Conservation (phyloP, 1,139 yeast species). For the Geotrichum histeridarum region DNA sequence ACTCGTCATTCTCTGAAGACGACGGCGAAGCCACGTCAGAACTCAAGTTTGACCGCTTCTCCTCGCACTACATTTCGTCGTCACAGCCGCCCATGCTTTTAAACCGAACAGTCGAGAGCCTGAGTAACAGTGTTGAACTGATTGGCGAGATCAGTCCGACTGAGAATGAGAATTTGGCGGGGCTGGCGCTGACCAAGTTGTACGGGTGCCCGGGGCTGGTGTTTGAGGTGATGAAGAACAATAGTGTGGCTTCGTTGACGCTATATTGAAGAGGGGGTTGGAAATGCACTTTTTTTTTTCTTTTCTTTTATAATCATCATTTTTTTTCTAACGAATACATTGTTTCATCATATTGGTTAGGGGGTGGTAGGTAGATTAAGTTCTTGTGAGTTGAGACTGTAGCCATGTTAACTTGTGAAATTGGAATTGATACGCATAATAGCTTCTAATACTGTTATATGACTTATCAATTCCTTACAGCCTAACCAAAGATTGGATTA, state of each 20-base stretch:
- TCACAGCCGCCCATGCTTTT: slow-evolving; percentile 28
- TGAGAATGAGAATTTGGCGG: slow-evolving; percentile 20
- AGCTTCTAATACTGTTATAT: too few relatives aligned
- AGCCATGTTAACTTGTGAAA: too few relatives aligned
- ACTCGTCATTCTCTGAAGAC: not conserved
- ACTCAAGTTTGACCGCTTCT: slow-evolving; percentile 19
- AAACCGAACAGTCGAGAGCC: slow-evolving; percentile 29
- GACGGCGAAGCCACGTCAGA: slow-evolving; percentile 23
- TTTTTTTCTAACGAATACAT: too few relatives aligned
- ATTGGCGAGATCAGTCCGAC: slow-evolving; percentile 25
- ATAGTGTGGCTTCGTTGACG: slow-evolving; percentile 27
- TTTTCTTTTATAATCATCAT: not conserved
- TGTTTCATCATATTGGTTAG: too few relatives aligned
- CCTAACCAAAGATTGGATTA: too few relatives aligned
- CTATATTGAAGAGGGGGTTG: slow-evolving; percentile 21
- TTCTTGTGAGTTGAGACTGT: too few relatives aligned
- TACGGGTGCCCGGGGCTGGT: slow-evolving; percentile 30
- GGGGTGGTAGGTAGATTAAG: too few relatives aligned
- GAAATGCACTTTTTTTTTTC: not conserved
- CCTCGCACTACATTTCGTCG: slow-evolving; percentile 11
- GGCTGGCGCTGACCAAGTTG: slow-evolving; percentile 32
- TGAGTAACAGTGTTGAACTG: slow-evolving; percentile 31
- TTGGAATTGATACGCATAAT: too few relatives aligned
- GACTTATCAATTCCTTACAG: too few relatives aligned
- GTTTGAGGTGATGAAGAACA: slow-evolving; percentile 31